A percentile compares a stretch with the other conserved stretches of the same genome.
phyloP scores from a whole-genome alignment of 371 early-diverging fungal species.

The Sporodiniella umbellata region DNA sequence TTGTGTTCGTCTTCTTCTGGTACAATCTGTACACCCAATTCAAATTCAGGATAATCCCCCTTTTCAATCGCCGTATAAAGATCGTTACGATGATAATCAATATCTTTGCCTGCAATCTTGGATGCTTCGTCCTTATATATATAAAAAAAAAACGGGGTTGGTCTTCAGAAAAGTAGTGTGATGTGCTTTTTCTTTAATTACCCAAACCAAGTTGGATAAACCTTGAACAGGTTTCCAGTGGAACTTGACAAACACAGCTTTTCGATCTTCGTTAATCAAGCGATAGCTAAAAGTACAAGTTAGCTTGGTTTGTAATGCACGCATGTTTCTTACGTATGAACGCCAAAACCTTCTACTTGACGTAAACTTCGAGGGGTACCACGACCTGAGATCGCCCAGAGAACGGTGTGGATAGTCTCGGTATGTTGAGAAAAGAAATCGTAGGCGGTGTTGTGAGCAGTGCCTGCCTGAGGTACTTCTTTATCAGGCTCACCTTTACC shows the following conservation, averaged over 20 bases:
- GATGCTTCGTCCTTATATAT: conserved; percentile 45
- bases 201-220: conserved; percentile 37
- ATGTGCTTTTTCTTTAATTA: neutral
- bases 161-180: too few species aligned
- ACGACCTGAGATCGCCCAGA: conserved; percentile 48
- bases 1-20: conserved; percentile 33
- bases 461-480: conserved; percentile 46
- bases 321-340: conserved; percentile 35
- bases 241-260: conserved; percentile 47
- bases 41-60: conserved; percentile 52
- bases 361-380: conserved; percentile 41
- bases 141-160: neutral
- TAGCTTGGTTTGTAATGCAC: too few species aligned
- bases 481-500: conserved; percentile 46
- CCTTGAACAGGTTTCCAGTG: conserved; percentile 54
- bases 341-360: conserved; percentile 47
- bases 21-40: conserved; percentile 49
- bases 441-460: conserved; percentile 50
- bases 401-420: conserved; percentile 42
- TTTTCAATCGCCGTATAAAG: conserved; percentile 42
- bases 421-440: conserved; percentile 50
- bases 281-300: too few species aligned
- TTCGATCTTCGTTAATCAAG: conserved; percentile 41
- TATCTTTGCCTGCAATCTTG: conserved; percentile 50
- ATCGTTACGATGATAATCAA: conserved; percentile 52